Evolutionary conservation across 495 filamentous ascomycete genomes (phyloP), one percentile per base, ranked within the genome.

Genomic region (Diplogelasinospora grovesii): DNA sequence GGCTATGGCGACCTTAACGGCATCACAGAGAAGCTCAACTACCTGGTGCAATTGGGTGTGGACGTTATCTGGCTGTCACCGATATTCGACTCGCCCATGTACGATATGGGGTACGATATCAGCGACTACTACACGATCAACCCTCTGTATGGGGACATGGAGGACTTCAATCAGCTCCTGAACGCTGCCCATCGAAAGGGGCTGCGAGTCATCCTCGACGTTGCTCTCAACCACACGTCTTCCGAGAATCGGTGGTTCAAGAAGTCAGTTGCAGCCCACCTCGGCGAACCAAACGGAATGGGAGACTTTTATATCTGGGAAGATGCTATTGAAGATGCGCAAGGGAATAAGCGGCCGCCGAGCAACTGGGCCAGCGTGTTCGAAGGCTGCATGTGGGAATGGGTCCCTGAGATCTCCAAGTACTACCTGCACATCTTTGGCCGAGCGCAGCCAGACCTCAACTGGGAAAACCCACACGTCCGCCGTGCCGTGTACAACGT

Each of bases 391-490:
- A 39, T 28, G 22, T 39, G 36, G 36, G 23, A 26, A 14, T 39
- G 36, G 36, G 22, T 26, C 6, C 22, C 22, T 11, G 22, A 39
- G 11, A 39, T 28, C n/a, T n/a, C n/a, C n/a, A n/a, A 84, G 53
- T 84, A 84, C 56, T 85, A 83, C 48, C 74, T 85, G 7, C 77
- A 81, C 42, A 59, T 84, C 10, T 84, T 79, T 50, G 65, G 69
- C 10, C 61, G 60, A 0, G 66, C 73, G 37, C 79, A 85, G 43
- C 79, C 81, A 0, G 81, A 85, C 48, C 68, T 85, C 2, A 85
- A 85, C 63, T 85, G 79, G 78, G 80, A 85, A 39, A 73, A 79
- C 23, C 65, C 64, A 1, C 64, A 57, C 0, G 72, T 77, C n/a
- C 68, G 77, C 13, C 50, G 74, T 36, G 81, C 77, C 0, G 75